Base-by-base conservation (phyloP, 2,329 filamentous ascomycete genomes). In the Fusarium stilboides region DNA sequence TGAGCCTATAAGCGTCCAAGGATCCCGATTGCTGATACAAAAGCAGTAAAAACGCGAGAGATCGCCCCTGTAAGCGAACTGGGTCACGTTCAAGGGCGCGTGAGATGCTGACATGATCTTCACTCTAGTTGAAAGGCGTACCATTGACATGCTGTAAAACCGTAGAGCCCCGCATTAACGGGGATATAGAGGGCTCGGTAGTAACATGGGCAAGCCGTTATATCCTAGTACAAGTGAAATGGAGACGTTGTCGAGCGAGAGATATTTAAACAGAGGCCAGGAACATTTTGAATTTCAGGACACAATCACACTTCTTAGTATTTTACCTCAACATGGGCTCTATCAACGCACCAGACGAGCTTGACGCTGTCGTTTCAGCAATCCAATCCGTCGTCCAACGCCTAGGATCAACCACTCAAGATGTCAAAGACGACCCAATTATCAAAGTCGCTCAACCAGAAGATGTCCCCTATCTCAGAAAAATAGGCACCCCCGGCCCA, bases 371-470 rank as follows among this genome's bases (percentile, higher is more conserved):
- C 5, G 46, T 44, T 15, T 54, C 60, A 28, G 42, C 65, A 3
- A 28, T 68, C 3, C 40, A 69, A 19, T 59, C 54, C 6, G 39
- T 68, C 6, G 15, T 43, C 5, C n/a, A 50, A 5, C 62, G 43
- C 2, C 13, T 68, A 6, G 57, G 26, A 6, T 26, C 57, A 31
- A 67, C 43, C 3, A 68, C 62, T 0, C 62, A 68, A 31, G 20
- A 67, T 17, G 62, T 68, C 0, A 19, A 53, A 20, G 14, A 54
- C 6, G 64, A 68, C 37, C 51, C 47, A 3, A 67, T 68, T 13
- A 67, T 68, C 42, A 68, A 68, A 46, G 51, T 68, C 22, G 64
- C 57, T 8, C 57, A 68, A 13, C 51, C 62, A 3, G 26, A 47
- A 9, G 62, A 68, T 4, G n/a, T 68, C 5, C 64, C 62, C 6